Percentiles rank a stretch among this genome's conserved stretches.
phyloP scores from a whole-genome alignment of 768 basidiomycete species.

The Amanita muscaria region DNA sequence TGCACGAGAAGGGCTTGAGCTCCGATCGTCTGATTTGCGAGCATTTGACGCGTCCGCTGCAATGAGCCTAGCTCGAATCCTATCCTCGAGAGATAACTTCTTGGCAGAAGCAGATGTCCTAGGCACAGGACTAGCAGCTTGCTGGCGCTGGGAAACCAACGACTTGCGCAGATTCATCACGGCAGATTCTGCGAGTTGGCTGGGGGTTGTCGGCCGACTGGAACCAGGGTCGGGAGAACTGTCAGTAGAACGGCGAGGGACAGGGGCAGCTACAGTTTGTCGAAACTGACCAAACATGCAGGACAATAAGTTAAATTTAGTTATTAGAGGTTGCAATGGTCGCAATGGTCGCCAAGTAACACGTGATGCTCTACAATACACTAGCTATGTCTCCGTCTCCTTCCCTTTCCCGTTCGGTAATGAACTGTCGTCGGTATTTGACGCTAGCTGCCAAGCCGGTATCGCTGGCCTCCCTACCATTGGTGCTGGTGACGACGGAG shows the following conservation, averaged over 20 bases:
- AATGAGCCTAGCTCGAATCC: slow-evolving; percentile 7
- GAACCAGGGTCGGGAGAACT: slow-evolving; percentile 10
- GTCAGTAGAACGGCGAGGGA: slow-evolving; percentile 28
- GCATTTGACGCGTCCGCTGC: slow-evolving; percentile 8
- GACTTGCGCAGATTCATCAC: slow-evolving; percentile 57
- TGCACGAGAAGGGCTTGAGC: too few species aligned
- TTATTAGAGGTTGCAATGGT: too few species aligned
- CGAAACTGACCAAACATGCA: slow-evolving; percentile 70
- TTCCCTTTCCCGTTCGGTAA: background rate
- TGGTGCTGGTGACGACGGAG: slow-evolving; percentile 43
- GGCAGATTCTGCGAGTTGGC: slow-evolving; percentile 31
- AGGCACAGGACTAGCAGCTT: slow-evolving; percentile 26
- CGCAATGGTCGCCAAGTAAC: background rate
- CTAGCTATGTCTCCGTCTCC: slow-evolving; percentile 2
- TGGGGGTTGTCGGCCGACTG: slow-evolving; percentile 10
- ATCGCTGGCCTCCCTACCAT: slow-evolving; percentile 61
- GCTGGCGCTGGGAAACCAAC: slow-evolving; percentile 40
- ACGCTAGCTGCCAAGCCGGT: slow-evolving; percentile 88
- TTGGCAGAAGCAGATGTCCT: slow-evolving; percentile 11
- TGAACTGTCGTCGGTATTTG: slow-evolving; percentile 13
- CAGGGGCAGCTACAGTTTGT: slow-evolving; percentile 49
- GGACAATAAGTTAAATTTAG: too few species aligned
- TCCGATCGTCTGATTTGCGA: background rate
- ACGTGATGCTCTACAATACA: background rate
- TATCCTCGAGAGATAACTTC: slow-evolving; percentile 9